Percentiles rank a stretch among this genome's conserved stretches.
These are phyloP conservation scores for Sporisorium exsertum DNA, from an alignment of 1,284 basidiomycete genomes.

Conservation along the genomic window DNA sequence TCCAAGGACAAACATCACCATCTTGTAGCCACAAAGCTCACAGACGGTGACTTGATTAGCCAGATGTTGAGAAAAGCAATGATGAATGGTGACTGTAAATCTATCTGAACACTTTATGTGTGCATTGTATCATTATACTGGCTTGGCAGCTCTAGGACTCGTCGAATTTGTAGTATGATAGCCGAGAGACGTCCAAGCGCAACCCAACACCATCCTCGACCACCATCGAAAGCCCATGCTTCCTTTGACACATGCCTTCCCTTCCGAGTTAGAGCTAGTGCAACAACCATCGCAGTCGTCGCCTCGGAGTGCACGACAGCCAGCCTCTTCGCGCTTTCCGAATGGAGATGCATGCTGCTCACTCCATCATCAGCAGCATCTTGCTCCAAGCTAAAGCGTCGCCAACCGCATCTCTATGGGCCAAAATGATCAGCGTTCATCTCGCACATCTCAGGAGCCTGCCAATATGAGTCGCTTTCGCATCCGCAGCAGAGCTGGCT, in stretches of 20 bases:
- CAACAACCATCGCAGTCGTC: neutral
- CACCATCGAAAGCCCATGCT: neutral
- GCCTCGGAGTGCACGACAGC: neutral
- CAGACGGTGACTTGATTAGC: too few relatives aligned
- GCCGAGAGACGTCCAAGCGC: neutral
- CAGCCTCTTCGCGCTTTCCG: neutral
- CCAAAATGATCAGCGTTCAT: slow-evolving; percentile 19
- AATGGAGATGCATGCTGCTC: slow-evolving; percentile 15
- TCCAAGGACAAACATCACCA: too few relatives aligned
- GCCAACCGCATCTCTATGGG: slow-evolving; percentile 15
- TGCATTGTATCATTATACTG: too few relatives aligned
- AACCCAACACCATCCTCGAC: slow-evolving; percentile 1
- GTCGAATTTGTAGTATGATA: too few relatives aligned
- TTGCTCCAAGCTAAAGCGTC: neutral
- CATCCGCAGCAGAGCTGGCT: slow-evolving; percentile 33
- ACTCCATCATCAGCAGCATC: neutral
- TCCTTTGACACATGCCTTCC: neutral
- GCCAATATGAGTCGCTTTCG: slow-evolving; percentile 46
- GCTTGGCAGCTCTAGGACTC: too few relatives aligned
- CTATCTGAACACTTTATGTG: too few relatives aligned
- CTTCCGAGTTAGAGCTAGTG: neutral
- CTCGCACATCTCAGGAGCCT: slow-evolving; percentile 27
- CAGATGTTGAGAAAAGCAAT: too few relatives aligned
- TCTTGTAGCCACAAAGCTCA: too few relatives aligned
- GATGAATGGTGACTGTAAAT: too few relatives aligned